Evolutionary conservation across 2,329 filamentous ascomycete species (phyloP), one percentile per base, ranked within the genome.

Genomic region (Bretziella fagacearum): DNA sequence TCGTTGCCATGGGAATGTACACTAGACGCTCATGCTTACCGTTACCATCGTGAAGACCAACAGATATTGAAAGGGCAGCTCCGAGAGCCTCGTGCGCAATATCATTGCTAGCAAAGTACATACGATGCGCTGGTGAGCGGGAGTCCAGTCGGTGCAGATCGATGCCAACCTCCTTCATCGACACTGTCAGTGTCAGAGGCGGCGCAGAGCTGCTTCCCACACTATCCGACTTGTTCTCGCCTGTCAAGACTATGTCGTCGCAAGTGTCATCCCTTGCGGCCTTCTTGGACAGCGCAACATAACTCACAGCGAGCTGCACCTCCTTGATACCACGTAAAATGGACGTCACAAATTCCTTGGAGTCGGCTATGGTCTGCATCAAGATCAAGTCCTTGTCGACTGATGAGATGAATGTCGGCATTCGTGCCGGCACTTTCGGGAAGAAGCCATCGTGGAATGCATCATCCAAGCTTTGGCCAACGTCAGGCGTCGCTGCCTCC

Each of bases 1-100:
- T 94, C 1, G 91, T 98, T 17, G 89, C 84, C 91, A 98, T 96
- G 1, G 91, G 91, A 36, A 98, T 75, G 59, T 98, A 98, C 18
- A 94, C 65, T 49, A 98, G 72, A 46, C 89, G 79, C 59, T 95
- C 85, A 0, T 84, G 81, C 55, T 83, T 82, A 6, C 81, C 83
- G 23, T 80, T 76, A n/a, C 85, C 84, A 59, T 95, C 86, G 56
- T 95, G 87, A 29, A 98, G 70, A 32, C 86, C 91, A 49, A 96
- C 71, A 0, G 89, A 89, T 48, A 98, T 83, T 1, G 91, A 94
- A 33, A 98, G 77, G 3, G 87, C 91, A 15, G 89, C 91, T 18
- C 91, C 73, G 29, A 98, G 70, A 8, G 87, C 91, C 66, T 98
- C 89, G 60, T 98, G 91, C 10, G 91, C 91, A 56, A 95, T 79